Conservation (phyloP, 805 yeast genomes). For the Yamadazyma akitaensis region DNA sequence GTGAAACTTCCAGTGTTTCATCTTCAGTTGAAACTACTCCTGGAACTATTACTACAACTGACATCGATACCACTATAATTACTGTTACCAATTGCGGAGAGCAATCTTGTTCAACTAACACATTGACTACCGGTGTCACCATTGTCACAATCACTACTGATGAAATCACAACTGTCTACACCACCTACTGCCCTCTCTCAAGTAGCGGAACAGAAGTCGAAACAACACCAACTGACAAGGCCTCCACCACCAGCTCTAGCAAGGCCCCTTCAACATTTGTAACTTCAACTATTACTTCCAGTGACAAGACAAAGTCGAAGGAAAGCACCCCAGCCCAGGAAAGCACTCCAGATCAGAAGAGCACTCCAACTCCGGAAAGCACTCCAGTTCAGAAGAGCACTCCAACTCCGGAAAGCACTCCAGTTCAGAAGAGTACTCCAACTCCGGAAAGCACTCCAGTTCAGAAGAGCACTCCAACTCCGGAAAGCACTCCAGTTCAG, state of each 20-base stretch:
- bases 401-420: background rate
- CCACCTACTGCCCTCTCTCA: slow-evolving; percentile 23
- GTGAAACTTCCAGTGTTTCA: slow-evolving; percentile 1
- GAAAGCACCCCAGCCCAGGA: background rate
- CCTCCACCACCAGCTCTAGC: background rate
- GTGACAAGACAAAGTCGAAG: background rate
- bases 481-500: too few relatives aligned
- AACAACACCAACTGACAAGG: slow-evolving; percentile 10
- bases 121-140: slow-evolving; percentile 24
- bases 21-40: slow-evolving; percentile 1
- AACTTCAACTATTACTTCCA: slow-evolving; percentile 1
- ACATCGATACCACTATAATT: slow-evolving; percentile 18
- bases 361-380: slow-evolving; percentile 1
- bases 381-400: background rate
- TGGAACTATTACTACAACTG: slow-evolving; percentile 4
- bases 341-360: background rate
- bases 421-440: slow-evolving; percentile 4
- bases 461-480: background rate
- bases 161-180: slow-evolving; percentile 19
- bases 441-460: background rate
- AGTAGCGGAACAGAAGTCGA: slow-evolving; percentile 11
- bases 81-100: slow-evolving; percentile 27
- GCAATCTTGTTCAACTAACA: slow-evolving; percentile 18
- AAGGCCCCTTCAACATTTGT: slow-evolving; percentile 1
- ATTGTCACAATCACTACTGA: slow-evolving; percentile 16